These are phyloP conservation scores for Lactifluus volemus DNA, from an alignment of 768 basidiomycete species.

Conservation along the genomic window DNA sequence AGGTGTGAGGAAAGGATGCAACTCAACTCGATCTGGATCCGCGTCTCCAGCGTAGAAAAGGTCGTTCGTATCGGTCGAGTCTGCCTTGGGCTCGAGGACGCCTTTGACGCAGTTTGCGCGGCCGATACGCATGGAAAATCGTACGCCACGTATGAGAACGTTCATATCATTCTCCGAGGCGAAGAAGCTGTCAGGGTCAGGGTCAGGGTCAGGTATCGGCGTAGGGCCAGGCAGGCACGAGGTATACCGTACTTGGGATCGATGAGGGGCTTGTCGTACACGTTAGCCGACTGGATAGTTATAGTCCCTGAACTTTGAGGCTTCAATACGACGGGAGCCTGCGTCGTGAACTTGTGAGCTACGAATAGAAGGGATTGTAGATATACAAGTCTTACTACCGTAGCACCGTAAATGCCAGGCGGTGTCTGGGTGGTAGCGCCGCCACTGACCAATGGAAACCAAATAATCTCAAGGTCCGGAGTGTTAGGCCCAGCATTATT, in stretches of 20 bases:
- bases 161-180: slow-evolving; percentile 16
- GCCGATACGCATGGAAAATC: slow-evolving; percentile 10
- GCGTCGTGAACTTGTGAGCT: background rate
- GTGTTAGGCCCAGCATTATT: slow-evolving; percentile 11
- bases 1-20: too few relatives aligned
- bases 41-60: slow-evolving; percentile 14
- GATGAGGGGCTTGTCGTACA: slow-evolving; percentile 11
- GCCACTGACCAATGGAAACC: slow-evolving; percentile 9
- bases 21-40: slow-evolving; percentile 2
- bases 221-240: background rate
- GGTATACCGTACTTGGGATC: slow-evolving; percentile 13
- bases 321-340: slow-evolving; percentile 11
- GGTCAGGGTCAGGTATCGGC: background rate
- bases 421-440: slow-evolving; percentile 1
- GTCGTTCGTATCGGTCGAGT: slow-evolving; percentile 9
- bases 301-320: slow-evolving; percentile 15
- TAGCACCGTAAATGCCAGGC: slow-evolving; percentile 6
- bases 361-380: background rate
- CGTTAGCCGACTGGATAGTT: slow-evolving; percentile 3
- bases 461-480: slow-evolving; percentile 14
- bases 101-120: slow-evolving; percentile 7
- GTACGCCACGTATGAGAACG: slow-evolving; percentile 13
- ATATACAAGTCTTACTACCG: background rate
- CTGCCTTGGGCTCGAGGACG: slow-evolving; percentile 7
- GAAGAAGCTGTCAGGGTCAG: slow-evolving; percentile 8